A percentile compares a stretch with the other conserved stretches of the same genome.
phyloP scores from a whole-genome alignment of 1,284 basidiomycete species.

The Ganoderma lucidum region DNA sequence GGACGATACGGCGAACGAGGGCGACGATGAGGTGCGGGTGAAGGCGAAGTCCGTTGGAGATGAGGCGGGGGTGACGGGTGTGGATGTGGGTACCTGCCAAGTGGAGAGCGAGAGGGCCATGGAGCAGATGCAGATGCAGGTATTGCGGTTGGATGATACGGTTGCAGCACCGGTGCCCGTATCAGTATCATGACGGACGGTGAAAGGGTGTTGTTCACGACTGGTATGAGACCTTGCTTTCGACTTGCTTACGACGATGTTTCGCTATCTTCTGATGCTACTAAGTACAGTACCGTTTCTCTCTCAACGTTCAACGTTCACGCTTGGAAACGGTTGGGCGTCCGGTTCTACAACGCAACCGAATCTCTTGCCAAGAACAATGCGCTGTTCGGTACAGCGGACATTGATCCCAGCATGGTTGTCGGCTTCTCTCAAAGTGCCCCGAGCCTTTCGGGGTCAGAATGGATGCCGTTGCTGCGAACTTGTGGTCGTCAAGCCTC shows the following conservation, averaged over 20 bases:
- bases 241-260: slow-evolving; percentile 3
- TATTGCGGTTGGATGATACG: not conserved
- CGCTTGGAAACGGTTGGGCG: not conserved
- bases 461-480: not conserved
- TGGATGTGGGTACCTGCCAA: not conserved
- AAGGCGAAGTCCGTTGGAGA: slow-evolving; percentile 5
- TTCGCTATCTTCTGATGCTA: not conserved
- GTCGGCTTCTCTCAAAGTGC: not conserved
- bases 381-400: not conserved
- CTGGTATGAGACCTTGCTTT: slow-evolving; percentile 6
- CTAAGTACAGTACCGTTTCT: not conserved
- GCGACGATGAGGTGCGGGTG: slow-evolving; percentile 11
- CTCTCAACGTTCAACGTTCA: not conserved
- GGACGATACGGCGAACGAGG: slow-evolving; percentile 22
- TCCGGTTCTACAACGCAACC: not conserved
- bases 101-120: not conserved
- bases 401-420: not conserved
- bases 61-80: not conserved
- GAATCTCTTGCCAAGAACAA: not conserved
- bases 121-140: not conserved
- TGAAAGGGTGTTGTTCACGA: not conserved
- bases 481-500: not conserved
- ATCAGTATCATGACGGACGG: not conserved
- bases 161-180: not conserved
- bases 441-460: not conserved